Evolutionary conservation across 164 flowering plant species (phyloP).

Genomic region (Chimonanthus praecox): DNA sequence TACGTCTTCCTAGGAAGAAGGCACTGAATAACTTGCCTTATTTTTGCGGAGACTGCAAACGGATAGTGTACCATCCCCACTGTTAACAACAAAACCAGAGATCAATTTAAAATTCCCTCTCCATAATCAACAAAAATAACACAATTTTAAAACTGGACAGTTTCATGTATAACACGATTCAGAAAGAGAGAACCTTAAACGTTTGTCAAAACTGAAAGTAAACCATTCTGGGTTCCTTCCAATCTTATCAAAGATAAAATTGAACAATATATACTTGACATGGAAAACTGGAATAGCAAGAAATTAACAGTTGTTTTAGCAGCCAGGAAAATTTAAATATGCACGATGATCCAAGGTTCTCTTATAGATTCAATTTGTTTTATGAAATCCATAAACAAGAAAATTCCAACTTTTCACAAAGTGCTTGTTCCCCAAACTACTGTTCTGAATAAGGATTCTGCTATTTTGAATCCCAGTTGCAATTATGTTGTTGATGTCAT

Average conservation of each 20-base stretch:
- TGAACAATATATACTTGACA: background rate
- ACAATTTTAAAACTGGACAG: too few relatives aligned
- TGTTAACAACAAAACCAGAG: constrained; percentile 19
- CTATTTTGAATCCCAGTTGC: too few relatives aligned
- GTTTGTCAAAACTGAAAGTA: too few relatives aligned
- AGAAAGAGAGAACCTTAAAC: too few relatives aligned
- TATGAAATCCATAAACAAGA: background rate
- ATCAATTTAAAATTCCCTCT: background rate
- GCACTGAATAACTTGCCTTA: constrained; percentile 38
- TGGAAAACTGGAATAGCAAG: background rate
- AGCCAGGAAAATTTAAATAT: too few relatives aligned
- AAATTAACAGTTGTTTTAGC: background rate
- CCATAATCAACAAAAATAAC: background rate
- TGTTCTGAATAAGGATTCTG: too few relatives aligned
- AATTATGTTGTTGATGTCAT: too few relatives aligned
- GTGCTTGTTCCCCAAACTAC: too few relatives aligned
- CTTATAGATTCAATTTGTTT: background rate
- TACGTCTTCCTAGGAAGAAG: background rate
- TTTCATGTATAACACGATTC: too few relatives aligned
- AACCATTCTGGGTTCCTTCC: background rate
- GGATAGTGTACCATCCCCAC: constrained; percentile 97
- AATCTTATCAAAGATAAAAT: background rate
- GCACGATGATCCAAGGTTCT: background rate
- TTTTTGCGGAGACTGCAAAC: constrained; percentile 82
- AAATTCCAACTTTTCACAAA: too few relatives aligned